These are phyloP conservation scores for Diversispora epigaea DNA, from an alignment of 192 early-diverging fungal species.

Conservation along the genomic window DNA sequence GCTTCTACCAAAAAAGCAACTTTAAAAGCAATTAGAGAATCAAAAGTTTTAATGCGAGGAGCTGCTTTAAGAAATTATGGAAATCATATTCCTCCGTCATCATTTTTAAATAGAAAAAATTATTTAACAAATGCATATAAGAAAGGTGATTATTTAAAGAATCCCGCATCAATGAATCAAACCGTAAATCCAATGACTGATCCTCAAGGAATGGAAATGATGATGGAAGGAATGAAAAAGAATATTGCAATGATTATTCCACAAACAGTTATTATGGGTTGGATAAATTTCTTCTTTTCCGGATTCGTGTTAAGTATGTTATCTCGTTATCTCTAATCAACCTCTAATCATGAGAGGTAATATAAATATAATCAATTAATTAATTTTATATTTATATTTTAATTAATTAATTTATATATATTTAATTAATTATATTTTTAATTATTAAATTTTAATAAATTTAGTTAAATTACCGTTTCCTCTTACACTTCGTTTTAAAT, in stretches of 20 bases:
- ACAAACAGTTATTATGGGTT: slow-evolving; percentile 97
- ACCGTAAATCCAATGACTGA: slow-evolving; percentile 85
- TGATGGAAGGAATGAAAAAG: slow-evolving; percentile 99
- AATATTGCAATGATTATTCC: slow-evolving; percentile 97
- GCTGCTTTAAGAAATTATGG: slow-evolving; percentile 68
- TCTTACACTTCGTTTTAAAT: slow-evolving; percentile 93
- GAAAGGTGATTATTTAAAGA: slow-evolving; percentile 81
- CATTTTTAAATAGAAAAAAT: slow-evolving; percentile 71
- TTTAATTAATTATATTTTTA: too few relatives aligned
- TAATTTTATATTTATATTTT: too few relatives aligned
- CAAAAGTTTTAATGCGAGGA: slow-evolving; percentile 76
- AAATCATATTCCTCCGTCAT: slow-evolving; percentile 63
- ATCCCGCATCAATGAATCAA: slow-evolving; percentile 64
- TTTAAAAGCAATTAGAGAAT: slow-evolving; percentile 80
- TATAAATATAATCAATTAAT: too few relatives aligned
- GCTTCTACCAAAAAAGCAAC: slow-evolving; percentile 78
- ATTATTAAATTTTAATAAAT: too few relatives aligned
- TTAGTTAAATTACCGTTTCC: slow-evolving; percentile 98
- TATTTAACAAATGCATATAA: slow-evolving; percentile 79
- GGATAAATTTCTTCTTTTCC: slow-evolving; percentile 98
- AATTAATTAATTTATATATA: too few relatives aligned
- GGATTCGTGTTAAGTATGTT: slow-evolving; percentile 91
- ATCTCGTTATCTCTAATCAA: too few relatives aligned
- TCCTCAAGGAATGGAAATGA: slow-evolving; percentile 88
- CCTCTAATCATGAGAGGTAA: too few relatives aligned